These are phyloP conservation scores for Colletotrichum sp. DNA, from an alignment of 2,329 filamentous ascomycete species.

Conservation along the genomic window DNA sequence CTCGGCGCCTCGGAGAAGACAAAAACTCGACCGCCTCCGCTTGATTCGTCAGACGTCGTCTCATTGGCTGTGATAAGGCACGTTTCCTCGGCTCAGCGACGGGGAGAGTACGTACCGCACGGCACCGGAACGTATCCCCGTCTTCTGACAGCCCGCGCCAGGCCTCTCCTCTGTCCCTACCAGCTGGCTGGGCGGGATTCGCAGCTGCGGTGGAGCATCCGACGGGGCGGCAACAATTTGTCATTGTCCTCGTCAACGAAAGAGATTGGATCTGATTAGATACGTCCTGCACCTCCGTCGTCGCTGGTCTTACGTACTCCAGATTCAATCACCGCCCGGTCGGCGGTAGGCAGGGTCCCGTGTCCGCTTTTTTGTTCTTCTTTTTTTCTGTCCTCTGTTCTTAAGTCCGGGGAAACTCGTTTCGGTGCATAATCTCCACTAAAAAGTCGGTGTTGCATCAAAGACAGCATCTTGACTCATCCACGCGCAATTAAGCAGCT, in stretches of 20 bases:
- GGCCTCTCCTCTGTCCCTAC: background rate
- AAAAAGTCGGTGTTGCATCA: background rate
- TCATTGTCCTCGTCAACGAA: background rate
- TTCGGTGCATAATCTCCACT: background rate
- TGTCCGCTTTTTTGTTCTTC: background rate
- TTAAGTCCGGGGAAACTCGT: background rate
- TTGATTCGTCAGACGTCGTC: background rate
- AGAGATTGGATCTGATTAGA: constrained; percentile 20
- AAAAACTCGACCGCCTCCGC: constrained; percentile 2
- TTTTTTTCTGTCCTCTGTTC: background rate
- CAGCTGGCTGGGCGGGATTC: constrained; percentile 3
- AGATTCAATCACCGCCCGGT: background rate
- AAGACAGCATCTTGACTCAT: background rate
- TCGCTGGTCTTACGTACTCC: background rate
- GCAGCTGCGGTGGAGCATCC: background rate
- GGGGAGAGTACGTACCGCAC: background rate
- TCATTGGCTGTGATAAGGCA: background rate
- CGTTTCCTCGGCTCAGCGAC: background rate
- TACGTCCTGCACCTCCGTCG: background rate
- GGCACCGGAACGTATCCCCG: background rate
- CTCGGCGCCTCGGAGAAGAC: constrained; percentile 25
- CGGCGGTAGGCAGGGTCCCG: background rate
- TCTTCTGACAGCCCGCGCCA: background rate
- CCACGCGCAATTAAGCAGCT: background rate
- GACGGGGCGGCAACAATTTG: constrained; percentile 4